Percentiles rank a stretch among this genome's conserved stretches.
Conservation (phyloP, 768 basidiomycete genomes). For the Podaxis mareebaensis region DNA sequence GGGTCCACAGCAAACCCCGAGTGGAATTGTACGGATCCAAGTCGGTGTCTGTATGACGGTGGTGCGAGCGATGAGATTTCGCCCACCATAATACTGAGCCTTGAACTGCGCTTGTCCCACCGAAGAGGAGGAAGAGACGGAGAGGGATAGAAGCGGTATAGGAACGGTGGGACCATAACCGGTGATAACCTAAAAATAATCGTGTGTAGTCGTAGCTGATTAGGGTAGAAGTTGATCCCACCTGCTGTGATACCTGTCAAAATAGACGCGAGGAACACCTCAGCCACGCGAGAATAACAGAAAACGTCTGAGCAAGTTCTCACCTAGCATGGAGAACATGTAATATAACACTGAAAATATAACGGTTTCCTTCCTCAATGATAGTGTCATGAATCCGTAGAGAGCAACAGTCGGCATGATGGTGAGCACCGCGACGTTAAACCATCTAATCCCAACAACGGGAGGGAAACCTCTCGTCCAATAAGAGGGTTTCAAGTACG, state of each 20-base stretch:
- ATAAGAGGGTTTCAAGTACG: slow-evolving; percentile 3
- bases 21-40: slow-evolving; percentile 83
- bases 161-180: slow-evolving; percentile 84
- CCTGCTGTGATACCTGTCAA: slow-evolving; percentile 52
- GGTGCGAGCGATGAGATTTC: slow-evolving; percentile 79
- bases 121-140: slow-evolving; percentile 68
- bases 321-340: slow-evolving; percentile 84
- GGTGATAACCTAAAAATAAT: slow-evolving; percentile 63
- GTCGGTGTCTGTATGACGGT: slow-evolving; percentile 83
- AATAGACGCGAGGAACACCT: not conserved
- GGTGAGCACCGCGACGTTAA: slow-evolving; percentile 71
- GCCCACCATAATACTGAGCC: slow-evolving; percentile 91
- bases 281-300: slow-evolving; percentile 8
- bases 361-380: slow-evolving; percentile 50
- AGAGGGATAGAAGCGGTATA: slow-evolving; percentile 76
- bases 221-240: slow-evolving; percentile 20
- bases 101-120: slow-evolving; percentile 82
- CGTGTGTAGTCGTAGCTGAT: not conserved
- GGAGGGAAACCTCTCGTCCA: slow-evolving; percentile 41
- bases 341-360: slow-evolving; percentile 73
- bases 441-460: slow-evolving; percentile 67
- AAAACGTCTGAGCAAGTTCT: slow-evolving; percentile 20
- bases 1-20: slow-evolving; percentile 77
- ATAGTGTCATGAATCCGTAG: slow-evolving; percentile 61
- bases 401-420: slow-evolving; percentile 70